A percentile compares a stretch with the other conserved stretches of the same genome.
These are phyloP conservation scores for Thraustochytrium sp. DNA, from an alignment of 352 stramenopile genomes.

Conservation along the genomic window DNA sequence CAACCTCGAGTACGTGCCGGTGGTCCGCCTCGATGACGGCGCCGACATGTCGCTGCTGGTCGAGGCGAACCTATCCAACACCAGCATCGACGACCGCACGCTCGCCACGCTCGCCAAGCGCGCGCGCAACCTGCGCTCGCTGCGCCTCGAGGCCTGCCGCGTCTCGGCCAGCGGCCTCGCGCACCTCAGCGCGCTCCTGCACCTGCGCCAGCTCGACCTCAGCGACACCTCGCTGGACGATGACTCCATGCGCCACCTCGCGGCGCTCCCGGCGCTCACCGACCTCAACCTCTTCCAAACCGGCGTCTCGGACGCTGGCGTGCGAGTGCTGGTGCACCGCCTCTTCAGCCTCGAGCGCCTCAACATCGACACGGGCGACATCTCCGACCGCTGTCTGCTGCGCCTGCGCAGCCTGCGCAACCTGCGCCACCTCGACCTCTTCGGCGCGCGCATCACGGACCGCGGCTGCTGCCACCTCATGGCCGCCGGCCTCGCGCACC, in stretches of 20 bases:
- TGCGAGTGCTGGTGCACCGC: neutral
- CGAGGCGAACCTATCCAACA: neutral
- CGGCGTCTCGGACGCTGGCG: neutral
- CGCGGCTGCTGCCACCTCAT: neutral
- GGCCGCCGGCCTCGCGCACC: neutral
- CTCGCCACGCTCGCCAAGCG: neutral
- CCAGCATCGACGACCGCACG: neutral
- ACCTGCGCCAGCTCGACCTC: neutral
- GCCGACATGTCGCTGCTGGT: neutral
- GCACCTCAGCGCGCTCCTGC: neutral
- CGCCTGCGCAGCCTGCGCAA: neutral
- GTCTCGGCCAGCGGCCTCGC: neutral
- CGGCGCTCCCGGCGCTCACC: neutral
- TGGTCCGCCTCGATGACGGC: neutral
- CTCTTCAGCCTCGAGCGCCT: constrained; percentile 26
- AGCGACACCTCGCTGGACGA: constrained; percentile 3
- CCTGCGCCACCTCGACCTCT: constrained; percentile 39
- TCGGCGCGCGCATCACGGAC: constrained; percentile 19
- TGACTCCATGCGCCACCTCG: neutral
- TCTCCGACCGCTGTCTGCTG: neutral
- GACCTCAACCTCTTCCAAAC: constrained; percentile 31
- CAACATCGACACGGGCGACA: constrained; percentile 16
- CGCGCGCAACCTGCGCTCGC: neutral
- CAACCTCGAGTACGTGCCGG: neutral
- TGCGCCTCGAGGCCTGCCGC: neutral